Conservation (phyloP, 371 early-diverging fungal genomes). For the Syncephalastrum monosporum region DNA sequence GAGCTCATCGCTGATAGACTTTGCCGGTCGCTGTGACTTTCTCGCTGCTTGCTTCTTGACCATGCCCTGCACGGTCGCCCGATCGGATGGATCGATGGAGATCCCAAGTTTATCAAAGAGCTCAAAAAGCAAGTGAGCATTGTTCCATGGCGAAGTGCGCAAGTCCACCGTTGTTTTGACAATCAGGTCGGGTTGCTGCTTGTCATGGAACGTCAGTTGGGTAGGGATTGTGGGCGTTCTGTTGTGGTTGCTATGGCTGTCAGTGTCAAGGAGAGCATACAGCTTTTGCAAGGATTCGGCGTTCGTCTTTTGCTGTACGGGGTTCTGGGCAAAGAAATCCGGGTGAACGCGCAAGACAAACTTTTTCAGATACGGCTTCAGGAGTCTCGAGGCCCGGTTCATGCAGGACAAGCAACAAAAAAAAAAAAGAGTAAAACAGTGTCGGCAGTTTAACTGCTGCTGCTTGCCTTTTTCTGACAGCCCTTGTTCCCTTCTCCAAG, state of each 20-base stretch:
- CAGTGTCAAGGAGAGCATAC: conserved; percentile 15
- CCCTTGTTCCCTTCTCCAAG: no score
- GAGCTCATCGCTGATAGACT: conserved; percentile 30
- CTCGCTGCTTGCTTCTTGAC: conserved; percentile 4
- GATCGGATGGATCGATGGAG: conserved; percentile 22
- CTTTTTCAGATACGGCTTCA: conserved; percentile 40
- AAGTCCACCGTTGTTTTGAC: background rate
- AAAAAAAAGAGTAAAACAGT: no score
- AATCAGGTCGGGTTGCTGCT: conserved; percentile 7
- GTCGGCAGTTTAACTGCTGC: no score
- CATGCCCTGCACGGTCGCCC: conserved; percentile 25
- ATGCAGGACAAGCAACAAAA: conserved; percentile 1
- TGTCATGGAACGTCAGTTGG: conserved; percentile 11
- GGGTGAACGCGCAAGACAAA: conserved; percentile 43
- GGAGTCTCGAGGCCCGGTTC: conserved; percentile 9
- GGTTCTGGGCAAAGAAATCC: conserved; percentile 36
- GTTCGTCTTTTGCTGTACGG: conserved; percentile 28
- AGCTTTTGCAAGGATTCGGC: conserved; percentile 35
- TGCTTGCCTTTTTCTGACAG: no score
- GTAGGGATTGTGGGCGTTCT: background rate
- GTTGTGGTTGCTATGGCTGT: background rate
- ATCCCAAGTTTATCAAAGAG: conserved; percentile 29
- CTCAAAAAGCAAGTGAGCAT: conserved; percentile 19
- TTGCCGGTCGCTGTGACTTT: background rate
- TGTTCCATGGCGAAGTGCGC: conserved; percentile 15